Evolutionary conservation across 805 yeast genomes (phyloP), one percentile per base, ranked within the genome.

Genomic region (Metschnikowia arizonensis): DNA sequence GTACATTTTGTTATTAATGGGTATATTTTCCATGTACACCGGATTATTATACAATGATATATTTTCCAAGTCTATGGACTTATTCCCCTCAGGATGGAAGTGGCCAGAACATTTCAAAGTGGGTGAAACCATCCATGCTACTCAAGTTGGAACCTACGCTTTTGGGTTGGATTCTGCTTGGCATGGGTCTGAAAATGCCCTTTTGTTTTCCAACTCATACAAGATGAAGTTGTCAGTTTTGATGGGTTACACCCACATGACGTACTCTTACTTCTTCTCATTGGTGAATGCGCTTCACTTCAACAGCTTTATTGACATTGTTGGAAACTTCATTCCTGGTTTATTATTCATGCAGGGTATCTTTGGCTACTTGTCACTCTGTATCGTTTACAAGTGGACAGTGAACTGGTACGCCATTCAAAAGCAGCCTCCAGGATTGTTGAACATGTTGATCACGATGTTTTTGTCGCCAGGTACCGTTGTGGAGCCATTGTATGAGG

Each of bases 391-490:
- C 75, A 93, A 93, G 68, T 93, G 99, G 99, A 70, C 82, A 18
- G 85, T 87, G 40, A 93, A 93, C 72, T 93, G 99, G 99, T 70
- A 80, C 45, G 83, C 78, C 25, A 75, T 80, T 44, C 84, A 74
- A 10, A 76, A 76, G 61, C 88, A 84, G 43, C 95, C 99, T 2
- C 99, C 99, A 25, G 90, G 96, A 40, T 73, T 93, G 60, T 76
- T 93, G 62, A 93, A 93, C 65, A 93, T 89, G 95, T 76, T 93
- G 58, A 93, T 93, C 59, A 83, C 84, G 58, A 93, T 93, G 99
- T 93, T 93, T 64, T 74, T 93, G 58, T 70, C 96, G 1, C 99
- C 99, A 9, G 99, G 99, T 9, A 77, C 72, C 7, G 79, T 93
- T 44, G 91, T 82, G 29, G 97, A 85, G 51, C 83, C 78, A 41